A percentile compares a stretch with the other conserved stretches of the same genome.
These are phyloP conservation scores for Pseudogymnoascus sp. DNA, from an alignment of 2,329 filamentous ascomycete genomes.

Conservation along the genomic window DNA sequence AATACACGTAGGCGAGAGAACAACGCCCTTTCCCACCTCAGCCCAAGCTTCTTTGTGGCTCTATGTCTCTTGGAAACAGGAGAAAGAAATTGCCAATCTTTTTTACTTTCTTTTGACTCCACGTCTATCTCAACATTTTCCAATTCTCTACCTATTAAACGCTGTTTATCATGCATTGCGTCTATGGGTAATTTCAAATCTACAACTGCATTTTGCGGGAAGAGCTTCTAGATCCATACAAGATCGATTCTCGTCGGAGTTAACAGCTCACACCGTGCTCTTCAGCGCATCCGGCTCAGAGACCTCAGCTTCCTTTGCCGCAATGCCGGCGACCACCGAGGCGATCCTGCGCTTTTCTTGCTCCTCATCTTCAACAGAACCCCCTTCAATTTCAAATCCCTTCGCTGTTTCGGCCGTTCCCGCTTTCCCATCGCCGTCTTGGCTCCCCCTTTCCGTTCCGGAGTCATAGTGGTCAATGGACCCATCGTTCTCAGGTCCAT, in stretches of 20 bases:
- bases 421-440: not conserved
- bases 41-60: not conserved
- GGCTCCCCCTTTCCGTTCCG: not conserved
- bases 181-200: constrained; percentile 2
- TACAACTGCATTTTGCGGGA: not conserved
- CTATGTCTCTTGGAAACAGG: not conserved
- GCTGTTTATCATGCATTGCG: not conserved
- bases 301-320: constrained; percentile 3
- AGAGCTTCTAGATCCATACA: not conserved
- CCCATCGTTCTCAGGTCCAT: constrained; percentile 19
- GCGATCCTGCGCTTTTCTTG: not conserved
- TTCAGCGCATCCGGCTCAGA: not conserved
- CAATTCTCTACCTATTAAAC: not conserved
- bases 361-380: not conserved
- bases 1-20: not conserved
- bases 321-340: constrained; percentile 4
- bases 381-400: not conserved
- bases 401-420: not conserved
- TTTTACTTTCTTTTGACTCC: not conserved
- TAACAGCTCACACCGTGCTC: not conserved
- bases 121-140: not conserved
- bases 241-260: not conserved
- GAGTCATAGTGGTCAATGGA: not conserved
- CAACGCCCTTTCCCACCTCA: not conserved
- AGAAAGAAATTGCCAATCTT: constrained; percentile 2